Evolutionary conservation across 2,329 filamentous ascomycete genomes (phyloP), one percentile per base, ranked within the genome.

Genomic region (Ophiocordyceps camponoti-leonardi): DNA sequence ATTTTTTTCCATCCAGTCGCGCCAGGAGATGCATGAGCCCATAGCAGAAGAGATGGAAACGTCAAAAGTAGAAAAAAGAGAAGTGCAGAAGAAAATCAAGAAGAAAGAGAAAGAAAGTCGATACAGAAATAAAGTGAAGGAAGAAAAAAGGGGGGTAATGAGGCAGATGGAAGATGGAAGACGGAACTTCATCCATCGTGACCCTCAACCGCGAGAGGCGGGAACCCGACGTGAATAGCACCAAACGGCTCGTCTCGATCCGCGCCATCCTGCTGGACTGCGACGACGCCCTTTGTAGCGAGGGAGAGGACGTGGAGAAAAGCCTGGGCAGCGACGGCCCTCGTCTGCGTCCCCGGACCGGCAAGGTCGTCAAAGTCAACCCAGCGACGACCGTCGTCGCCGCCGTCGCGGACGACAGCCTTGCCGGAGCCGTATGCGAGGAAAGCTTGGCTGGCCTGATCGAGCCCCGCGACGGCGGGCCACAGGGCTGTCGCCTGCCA

Each of bases 221-320:
- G 51, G 16, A 69, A 49, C 3, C 70, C 71, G 23, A 75, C 52
- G 44, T 58, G 63, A 48, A 76, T 73, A 0, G 51, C 51, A 1
- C 71, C 72, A 52, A 72, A 75, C 2, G 67, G 61, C 44, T 59
- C 45, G 8, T 56, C 52, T 7, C 60, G 47, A 6, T 54, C 51
- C 22, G 59, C 56, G 26, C 60, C 60, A 3, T 71, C 64, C 61
- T 94, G 86, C 49, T 72, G 61, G 6, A 88, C 76, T 18, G 63
- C 58, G 41, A 90, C 63, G 46, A 73, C 59, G 2, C 71, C 71
- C 61, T 79, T 85, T 2, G 77, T 86, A 6, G 76, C 79, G 41
- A 92, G 69, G 12, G 73, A 69, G 14, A 93, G 71, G 2, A 85
- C 69, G 58, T 92, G 83, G 63, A 83, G 76, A 56, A 86, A 81